phyloP scores from a whole-genome alignment of 139 green algal species.

The Pleodorina starrii region DNA sequence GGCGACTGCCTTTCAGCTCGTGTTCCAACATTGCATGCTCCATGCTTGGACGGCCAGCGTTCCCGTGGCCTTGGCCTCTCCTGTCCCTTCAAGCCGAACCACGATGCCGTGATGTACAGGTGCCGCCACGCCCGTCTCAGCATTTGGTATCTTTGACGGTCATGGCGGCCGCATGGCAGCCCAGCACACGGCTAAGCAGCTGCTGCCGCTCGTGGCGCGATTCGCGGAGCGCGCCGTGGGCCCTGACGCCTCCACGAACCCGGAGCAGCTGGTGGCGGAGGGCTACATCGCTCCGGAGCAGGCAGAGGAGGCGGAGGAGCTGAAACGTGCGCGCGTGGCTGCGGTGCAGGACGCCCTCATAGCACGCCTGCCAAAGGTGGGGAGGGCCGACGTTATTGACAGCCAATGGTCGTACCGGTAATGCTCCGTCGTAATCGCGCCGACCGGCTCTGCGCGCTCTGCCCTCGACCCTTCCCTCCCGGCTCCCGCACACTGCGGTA shows the following conservation, averaged over 20 bases:
- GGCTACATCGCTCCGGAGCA: background rate
- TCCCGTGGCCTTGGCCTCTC: no score
- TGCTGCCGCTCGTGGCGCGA: conserved; percentile 56
- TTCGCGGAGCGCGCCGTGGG: conserved; percentile 51
- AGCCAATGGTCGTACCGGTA: no score
- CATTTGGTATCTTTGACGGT: conserved; percentile 75
- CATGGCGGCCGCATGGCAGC: conserved; percentile 64
- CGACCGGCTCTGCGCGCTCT: no score
- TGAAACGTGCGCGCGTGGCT: background rate
- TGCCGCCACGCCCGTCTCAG: conserved; percentile 53
- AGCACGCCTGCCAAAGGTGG: conserved; percentile 61
- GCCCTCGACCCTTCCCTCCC: no score
- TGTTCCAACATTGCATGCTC: no score
- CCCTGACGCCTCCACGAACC: background rate
- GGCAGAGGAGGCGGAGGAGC: conserved; percentile 5
- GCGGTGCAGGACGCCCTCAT: conserved; percentile 44
- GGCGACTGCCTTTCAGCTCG: no score
- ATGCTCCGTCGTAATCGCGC: no score
- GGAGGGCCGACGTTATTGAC: background rate
- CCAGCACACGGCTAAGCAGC: conserved; percentile 56
- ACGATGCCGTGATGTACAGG: no score
- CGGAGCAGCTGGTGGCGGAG: background rate
- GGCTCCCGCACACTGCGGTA: no score
- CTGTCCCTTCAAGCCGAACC: no score
- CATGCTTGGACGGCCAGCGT: no score